These are phyloP conservation scores for Selenicereus undatus DNA, from an alignment of 148 eudicot species.

Conservation along the genomic window DNA sequence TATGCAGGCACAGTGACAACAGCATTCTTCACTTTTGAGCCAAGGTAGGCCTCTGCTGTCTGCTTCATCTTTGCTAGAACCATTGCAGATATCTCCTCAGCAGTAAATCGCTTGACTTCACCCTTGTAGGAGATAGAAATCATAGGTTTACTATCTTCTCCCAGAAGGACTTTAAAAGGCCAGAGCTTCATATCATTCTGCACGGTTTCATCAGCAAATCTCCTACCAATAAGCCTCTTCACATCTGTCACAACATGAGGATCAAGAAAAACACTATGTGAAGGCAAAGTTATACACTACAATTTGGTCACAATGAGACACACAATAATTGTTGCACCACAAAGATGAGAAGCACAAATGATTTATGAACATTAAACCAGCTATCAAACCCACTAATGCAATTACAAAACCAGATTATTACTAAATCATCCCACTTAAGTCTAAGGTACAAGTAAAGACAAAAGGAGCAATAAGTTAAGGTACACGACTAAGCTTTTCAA, in stretches of 20 bases:
- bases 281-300: too few relatives aligned
- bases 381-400: too few relatives aligned
- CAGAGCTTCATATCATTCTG: slow-evolving; percentile 7
- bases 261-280: neutral
- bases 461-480: too few relatives aligned
- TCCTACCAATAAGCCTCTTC: neutral
- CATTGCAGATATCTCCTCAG: slow-evolving; percentile 3
- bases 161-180: neutral
- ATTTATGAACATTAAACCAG: too few relatives aligned
- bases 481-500: too few relatives aligned
- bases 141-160: neutral
- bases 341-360: too few relatives aligned
- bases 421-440: too few relatives aligned
- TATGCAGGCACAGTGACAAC: slow-evolving; percentile 5
- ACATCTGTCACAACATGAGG: neutral
- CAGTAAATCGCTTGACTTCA: neutral
- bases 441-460: too few relatives aligned
- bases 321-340: too few relatives aligned
- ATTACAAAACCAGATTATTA: too few relatives aligned
- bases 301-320: too few relatives aligned
- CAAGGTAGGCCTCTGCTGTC: neutral
- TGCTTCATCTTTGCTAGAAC: neutral
- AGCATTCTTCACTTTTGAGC: neutral
- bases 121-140: neutral
- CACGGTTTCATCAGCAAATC: neutral